Conservation (phyloP, 2,329 filamentous ascomycete species). For the Metarhizium guizhouense region DNA sequence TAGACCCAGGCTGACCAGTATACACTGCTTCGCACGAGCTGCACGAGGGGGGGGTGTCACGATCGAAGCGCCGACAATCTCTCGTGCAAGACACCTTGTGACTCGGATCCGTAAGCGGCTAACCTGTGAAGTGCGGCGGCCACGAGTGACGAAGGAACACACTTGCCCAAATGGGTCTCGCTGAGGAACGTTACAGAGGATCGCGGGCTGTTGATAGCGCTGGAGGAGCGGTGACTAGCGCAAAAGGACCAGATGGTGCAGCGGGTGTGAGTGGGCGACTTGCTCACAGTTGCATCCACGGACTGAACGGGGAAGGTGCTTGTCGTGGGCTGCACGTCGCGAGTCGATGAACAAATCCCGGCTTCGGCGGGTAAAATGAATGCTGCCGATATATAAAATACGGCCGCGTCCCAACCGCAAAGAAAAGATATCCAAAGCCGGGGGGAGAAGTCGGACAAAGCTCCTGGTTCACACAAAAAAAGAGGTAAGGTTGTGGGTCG, state of each 20-base stretch:
- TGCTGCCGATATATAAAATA: not conserved
- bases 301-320: conserved; percentile 12
- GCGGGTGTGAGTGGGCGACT: not conserved
- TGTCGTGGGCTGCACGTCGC: not conserved
- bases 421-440: not conserved
- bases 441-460: not conserved
- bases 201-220: not conserved
- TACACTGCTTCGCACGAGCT: not conserved
- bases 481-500: not conserved
- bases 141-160: not conserved
- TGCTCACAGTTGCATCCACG: conserved; percentile 1
- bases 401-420: not conserved
- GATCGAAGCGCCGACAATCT: not conserved
- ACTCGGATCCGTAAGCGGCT: conserved; percentile 1
- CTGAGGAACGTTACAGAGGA: conserved; percentile 9
- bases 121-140: not conserved
- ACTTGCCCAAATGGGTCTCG: not conserved
- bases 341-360: not conserved
- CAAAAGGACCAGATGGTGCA: not conserved
- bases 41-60: not conserved
- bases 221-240: not conserved
- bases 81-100: not conserved
- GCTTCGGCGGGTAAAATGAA: not conserved
- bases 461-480: not conserved
- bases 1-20: not conserved